phyloP scores from a whole-genome alignment of 2,329 filamentous ascomycete genomes.

The Saccharata proteae region DNA sequence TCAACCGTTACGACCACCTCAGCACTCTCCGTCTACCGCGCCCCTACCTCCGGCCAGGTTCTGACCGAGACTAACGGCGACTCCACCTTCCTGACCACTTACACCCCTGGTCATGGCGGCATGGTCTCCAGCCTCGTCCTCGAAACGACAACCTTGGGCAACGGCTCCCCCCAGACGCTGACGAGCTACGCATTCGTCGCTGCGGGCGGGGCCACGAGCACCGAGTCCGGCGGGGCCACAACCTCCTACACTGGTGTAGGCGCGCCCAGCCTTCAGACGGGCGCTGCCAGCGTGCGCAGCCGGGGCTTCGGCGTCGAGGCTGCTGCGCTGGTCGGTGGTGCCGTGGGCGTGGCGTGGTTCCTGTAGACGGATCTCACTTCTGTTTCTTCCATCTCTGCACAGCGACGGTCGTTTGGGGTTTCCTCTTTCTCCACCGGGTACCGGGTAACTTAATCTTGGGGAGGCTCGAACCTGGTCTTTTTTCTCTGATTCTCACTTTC shows the following conservation, averaged over 20 bases:
- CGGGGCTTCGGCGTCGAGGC: conserved; percentile 15
- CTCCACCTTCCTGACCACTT: conserved; percentile 33
- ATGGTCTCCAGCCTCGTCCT: conserved; percentile 28
- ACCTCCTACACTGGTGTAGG: conserved; percentile 11
- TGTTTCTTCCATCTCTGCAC: too few relatives aligned
- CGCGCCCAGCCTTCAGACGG: conserved; percentile 27
- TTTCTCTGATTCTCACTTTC: too few relatives aligned
- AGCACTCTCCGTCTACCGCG: conserved; percentile 15
- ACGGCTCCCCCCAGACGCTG: conserved; percentile 25
- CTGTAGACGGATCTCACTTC: conserved; percentile 15
- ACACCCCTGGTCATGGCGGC: conserved; percentile 30
- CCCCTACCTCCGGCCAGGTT: conserved; percentile 23
- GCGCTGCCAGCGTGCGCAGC: conserved; percentile 17
- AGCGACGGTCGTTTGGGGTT: too few relatives aligned
- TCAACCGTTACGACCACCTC: conserved; percentile 23
- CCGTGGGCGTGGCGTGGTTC: conserved; percentile 21
- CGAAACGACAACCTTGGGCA: conserved; percentile 19
- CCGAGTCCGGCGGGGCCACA: conserved; percentile 8
- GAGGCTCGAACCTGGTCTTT: too few relatives aligned
- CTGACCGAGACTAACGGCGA: conserved; percentile 30
- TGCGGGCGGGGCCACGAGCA: conserved; percentile 14
- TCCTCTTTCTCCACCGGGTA: too few relatives aligned
- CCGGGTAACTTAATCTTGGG: too few relatives aligned
- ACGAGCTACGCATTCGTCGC: conserved; percentile 34
- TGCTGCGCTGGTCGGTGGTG: conserved; percentile 20